phyloP scores from a whole-genome alignment of 1,139 yeast species.

The Ashbya aceris region DNA sequence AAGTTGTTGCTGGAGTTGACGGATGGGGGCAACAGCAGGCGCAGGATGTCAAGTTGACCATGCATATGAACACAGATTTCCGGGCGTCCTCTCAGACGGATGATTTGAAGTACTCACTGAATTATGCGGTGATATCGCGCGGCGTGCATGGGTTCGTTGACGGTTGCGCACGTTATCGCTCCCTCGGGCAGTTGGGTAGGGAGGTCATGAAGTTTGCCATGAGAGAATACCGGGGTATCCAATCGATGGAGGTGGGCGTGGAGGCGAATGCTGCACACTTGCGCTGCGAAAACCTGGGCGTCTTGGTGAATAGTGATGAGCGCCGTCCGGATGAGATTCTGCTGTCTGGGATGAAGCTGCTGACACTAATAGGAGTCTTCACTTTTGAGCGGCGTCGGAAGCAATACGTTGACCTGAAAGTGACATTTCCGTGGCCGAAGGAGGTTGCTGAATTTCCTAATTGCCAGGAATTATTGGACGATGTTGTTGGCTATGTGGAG shows the following conservation, averaged over 20 bases:
- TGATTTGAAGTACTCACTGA: conserved; percentile 69
- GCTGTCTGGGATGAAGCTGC: conserved; percentile 46
- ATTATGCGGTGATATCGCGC: conserved; percentile 76
- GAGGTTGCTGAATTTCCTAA: conserved; percentile 14
- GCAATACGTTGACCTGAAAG: conserved; percentile 63
- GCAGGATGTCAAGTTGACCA: conserved; percentile 57
- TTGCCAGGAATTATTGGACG: conserved; percentile 34
- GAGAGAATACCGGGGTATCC: conserved; percentile 29
- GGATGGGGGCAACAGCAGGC: conserved; percentile 66
- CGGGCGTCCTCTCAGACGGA: conserved; percentile 64
- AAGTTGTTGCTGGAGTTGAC: conserved; percentile 64
- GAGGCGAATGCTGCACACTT: conserved; percentile 36
- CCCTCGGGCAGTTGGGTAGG: conserved; percentile 50
- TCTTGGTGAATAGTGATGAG: conserved; percentile 22
- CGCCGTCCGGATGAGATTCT: conserved; percentile 35
- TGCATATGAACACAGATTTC: conserved; percentile 59
- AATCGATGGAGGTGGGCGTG: conserved; percentile 14
- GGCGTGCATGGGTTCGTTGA: conserved; percentile 29
- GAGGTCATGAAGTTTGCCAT: conserved; percentile 42
- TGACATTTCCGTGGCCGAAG: conserved; percentile 37
- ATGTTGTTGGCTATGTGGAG: conserved; percentile 53
- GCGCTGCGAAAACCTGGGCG: conserved; percentile 41
- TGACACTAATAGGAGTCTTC: conserved; percentile 83
- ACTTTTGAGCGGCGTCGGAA: conserved; percentile 75
- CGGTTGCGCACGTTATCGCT: conserved; percentile 35